Evolutionary conservation across 768 basidiomycete species (phyloP).

Genomic region (Phylloporus rhodoxanthus): DNA sequence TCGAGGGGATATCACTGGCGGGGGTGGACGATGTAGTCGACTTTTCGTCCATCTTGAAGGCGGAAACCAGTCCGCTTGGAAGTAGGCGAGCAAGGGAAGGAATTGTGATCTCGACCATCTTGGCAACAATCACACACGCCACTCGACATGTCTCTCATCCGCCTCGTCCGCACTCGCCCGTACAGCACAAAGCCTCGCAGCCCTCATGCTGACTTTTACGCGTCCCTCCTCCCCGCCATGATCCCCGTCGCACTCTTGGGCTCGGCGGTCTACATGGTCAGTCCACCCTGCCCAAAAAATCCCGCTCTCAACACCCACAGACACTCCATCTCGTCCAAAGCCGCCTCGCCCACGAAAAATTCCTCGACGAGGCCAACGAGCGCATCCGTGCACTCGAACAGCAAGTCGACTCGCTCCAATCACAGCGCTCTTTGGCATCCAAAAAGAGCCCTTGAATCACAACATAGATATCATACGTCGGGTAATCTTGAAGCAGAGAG

Average conservation of each 20-base stretch:
- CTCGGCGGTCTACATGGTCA: slow-evolving; percentile 71
- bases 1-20: slow-evolving; percentile 19
- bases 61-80: neutral
- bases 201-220: slow-evolving; percentile 62
- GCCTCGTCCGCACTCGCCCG: slow-evolving; percentile 3
- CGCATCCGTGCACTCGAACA: slow-evolving; percentile 53
- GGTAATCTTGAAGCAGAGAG: neutral
- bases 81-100: neutral
- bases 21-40: neutral
- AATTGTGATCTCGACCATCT: slow-evolving; percentile 11
- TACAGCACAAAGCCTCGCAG: slow-evolving; percentile 27
- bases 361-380: slow-evolving; percentile 53
- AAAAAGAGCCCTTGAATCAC: slow-evolving; percentile 12
- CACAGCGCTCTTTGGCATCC: slow-evolving; percentile 2
- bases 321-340: slow-evolving; percentile 60
- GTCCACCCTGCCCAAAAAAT: slow-evolving; percentile 15
- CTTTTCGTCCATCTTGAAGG: slow-evolving; percentile 23
- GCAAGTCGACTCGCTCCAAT: slow-evolving; percentile 43
- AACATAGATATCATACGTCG: slow-evolving; percentile 12
- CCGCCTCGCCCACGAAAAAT: slow-evolving; percentile 64
- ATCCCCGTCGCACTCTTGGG: slow-evolving; percentile 72
- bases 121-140: slow-evolving; percentile 10
- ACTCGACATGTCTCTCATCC: neutral
- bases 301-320: slow-evolving; percentile 33
- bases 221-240: slow-evolving; percentile 68